Evolutionary conservation across 345 rosid genomes (phyloP), one percentile per base, ranked within the genome.

Genomic region (Garcia nutans): DNA sequence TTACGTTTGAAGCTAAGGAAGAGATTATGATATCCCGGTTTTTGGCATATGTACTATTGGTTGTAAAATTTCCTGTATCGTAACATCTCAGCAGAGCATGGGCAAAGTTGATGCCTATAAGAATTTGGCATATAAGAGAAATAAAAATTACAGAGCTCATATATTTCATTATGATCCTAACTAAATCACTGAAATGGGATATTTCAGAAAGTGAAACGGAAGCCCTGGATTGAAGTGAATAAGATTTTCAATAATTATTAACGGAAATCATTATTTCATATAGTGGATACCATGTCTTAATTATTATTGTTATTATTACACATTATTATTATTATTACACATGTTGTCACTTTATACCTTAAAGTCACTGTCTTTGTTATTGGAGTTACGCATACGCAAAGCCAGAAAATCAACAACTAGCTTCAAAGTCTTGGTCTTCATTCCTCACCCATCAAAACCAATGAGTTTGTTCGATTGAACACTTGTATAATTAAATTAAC

Each of bases 41-140:
- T 12, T 56, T 31, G 5, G 71, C 77, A 37, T 82, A 85, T 13
- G 66, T 44, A 60, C 80, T 71, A 41, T 59, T 78, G 0, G 10
- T 15, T 22, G 84, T 76, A 74, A 73, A 82, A 77, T 83, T 85
- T 22, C 81, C 87, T 0, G 82, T 83, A 17, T 68, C 45, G 42
- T 74, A 78, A 50, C 73, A 76, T 13, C 24, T 16, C 50, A 47
- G 10, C 58, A 54, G 20, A 15, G 58, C 58, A 54, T 17, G 17
- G 58, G 58, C 20, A 17, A 54, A 1, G 58, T 54, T 15, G 58
- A 54, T 54, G 58, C n/a, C 20, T 16, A 17, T 54, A 16, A 54
- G 58, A 54, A 54, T 1, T 17, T 17, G 58, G 58, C 19, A 54
- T 17, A 54, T 16, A 5, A 54, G 58, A 54, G n/a, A 54, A 5